Conservation (phyloP, 1,284 basidiomycete genomes). For the Irpex sp. region DNA sequence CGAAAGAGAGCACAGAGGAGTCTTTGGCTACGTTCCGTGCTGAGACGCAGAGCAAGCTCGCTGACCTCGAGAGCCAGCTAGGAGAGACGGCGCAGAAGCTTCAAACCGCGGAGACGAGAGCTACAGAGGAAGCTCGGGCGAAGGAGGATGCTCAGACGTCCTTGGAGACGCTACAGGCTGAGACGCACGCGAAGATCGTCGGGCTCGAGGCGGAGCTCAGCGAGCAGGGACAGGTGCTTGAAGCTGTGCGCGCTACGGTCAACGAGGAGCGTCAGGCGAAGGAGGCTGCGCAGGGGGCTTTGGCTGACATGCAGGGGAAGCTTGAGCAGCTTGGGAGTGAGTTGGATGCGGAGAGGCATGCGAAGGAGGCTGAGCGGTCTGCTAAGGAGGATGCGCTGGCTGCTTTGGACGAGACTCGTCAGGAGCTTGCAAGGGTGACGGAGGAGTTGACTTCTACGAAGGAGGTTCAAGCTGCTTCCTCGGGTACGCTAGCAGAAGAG, state of each 20-base stretch:
- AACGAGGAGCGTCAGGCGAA: neutral
- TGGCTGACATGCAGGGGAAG: neutral
- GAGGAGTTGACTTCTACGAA: neutral
- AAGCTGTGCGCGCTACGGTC: neutral
- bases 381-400: neutral
- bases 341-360: neutral
- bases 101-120: neutral
- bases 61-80: neutral
- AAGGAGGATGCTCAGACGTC: too few relatives aligned
- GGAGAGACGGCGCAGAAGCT: neutral
- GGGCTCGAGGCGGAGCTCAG: too few relatives aligned
- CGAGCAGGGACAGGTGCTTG: too few relatives aligned
- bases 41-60: neutral
- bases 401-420: neutral
- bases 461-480: neutral
- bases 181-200: too few relatives aligned
- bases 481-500: too few relatives aligned
- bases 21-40: neutral
- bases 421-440: neutral
- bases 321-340: slow-evolving; percentile 3
- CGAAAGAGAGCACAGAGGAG: neutral
- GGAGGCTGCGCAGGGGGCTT: neutral
- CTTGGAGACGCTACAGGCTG: too few relatives aligned
- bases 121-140: too few relatives aligned
- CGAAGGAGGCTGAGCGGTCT: neutral